Evolutionary conservation across 345 rosid species (phyloP).

Genomic region (Brassica incana): DNA sequence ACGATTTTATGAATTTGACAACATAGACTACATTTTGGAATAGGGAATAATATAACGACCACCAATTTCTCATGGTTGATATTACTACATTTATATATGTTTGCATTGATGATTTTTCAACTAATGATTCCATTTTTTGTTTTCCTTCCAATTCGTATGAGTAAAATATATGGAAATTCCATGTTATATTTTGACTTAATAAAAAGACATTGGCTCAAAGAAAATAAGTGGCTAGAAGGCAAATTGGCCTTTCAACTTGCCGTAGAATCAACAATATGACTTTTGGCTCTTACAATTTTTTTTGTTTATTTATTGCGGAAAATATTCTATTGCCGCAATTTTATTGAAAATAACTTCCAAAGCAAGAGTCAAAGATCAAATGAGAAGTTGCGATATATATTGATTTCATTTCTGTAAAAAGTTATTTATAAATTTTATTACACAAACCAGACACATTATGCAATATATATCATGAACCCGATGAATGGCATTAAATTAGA

Average conservation of each 20-base stretch:
- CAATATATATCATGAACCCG: too few species aligned
- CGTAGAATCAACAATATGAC: constrained; percentile 29
- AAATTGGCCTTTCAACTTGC: constrained; percentile 40
- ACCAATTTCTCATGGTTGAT: constrained; percentile 14
- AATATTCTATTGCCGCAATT: not conserved
- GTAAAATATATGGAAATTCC: not conserved
- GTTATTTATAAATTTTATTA: not conserved
- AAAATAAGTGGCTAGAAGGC: constrained; percentile 26
- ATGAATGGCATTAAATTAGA: too few species aligned
- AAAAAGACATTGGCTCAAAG: too few species aligned
- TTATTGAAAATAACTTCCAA: constrained; percentile 6
- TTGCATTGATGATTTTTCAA: constrained; percentile 8
- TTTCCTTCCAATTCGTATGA: too few species aligned
- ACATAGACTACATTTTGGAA: not conserved
- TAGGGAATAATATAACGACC: not conserved
- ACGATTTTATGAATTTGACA: too few species aligned
- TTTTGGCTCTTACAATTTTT: constrained; percentile 34
- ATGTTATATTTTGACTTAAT: not conserved
- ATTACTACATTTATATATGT: not conserved
- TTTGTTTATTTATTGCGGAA: not conserved
- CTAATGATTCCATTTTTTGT: too few species aligned
- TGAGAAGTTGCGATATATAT: not conserved
- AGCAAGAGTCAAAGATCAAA: not conserved
- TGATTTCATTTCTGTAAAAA: not conserved
- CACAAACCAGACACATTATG: not conserved